Base-by-base conservation (phyloP, 805 yeast species). In the Lipomyces chichibuensis region DNA sequence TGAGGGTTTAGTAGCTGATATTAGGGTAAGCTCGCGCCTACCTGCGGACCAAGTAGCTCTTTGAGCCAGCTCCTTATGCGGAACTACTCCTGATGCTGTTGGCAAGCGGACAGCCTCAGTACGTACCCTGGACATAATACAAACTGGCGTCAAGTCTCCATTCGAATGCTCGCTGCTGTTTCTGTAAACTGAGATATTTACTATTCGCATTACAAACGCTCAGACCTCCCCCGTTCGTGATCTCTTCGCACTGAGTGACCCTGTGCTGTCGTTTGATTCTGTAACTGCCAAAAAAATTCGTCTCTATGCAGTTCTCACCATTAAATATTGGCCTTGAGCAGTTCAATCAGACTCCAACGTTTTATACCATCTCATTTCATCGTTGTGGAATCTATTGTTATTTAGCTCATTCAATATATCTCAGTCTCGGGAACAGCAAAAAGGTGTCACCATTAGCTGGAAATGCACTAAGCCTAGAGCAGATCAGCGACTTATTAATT, bases 1-100 rank as follows among this genome's bases (percentile, higher is more conserved):
- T 51, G 54, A 51, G 54, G 29, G 54, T 51, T 51, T 51, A 51
- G 54, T 51, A 51, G 54, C 54, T 46, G 52, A 46, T 46, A 20
- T 46, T 46, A 46, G 52, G 52, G 54, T 51, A 51, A 51, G 54
- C 17, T 2, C 17, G 9, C 3, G 13, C 17, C 3, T 13, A 37
- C 43, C 17, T 37, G 43, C 17, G 17, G 17, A 33, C 8, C 8
- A 33, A 33, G n/a, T n/a, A 33, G 35, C 35, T 37, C 17, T 37
- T 37, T 7, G 43, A 37, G 17, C 43, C 43, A 37, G 43, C 43
- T 37, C 43, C 11, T 9, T 13, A 13, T 37, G 43, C 13, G 43
- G 17, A 37, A 13, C 43, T 37, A 37, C 43, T 13, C 43, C 43
- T 37, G 43, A 37, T 9, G 43, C 17, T 37, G 43, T 37, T 37